Evolutionary conservation across 306 rosid species (phyloP).

Genomic region (Sophora flavescens): DNA sequence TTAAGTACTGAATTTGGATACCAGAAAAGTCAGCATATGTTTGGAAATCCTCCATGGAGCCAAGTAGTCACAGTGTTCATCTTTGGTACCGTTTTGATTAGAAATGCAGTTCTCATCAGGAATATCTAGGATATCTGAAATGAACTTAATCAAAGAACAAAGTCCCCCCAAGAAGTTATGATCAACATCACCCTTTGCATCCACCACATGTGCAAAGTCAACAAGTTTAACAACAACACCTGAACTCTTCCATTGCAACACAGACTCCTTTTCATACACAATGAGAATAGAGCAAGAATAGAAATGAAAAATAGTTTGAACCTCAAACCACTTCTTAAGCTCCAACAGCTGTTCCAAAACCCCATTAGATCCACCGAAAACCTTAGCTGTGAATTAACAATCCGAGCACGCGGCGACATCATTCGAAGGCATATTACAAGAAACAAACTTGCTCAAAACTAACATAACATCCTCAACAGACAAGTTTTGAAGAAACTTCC

Average conservation of each 20-base stretch:
- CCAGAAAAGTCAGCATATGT: neutral
- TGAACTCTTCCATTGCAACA: slow-evolving; percentile 43
- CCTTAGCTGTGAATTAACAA: slow-evolving; percentile 53
- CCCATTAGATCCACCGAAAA: slow-evolving; percentile 63
- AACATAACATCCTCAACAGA: slow-evolving; percentile 45
- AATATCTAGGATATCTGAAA: slow-evolving; percentile 55
- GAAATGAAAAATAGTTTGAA: slow-evolving; percentile 77
- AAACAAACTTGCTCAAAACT: slow-evolving; percentile 68
- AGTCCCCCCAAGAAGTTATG: slow-evolving; percentile 97
- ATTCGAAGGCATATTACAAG: slow-evolving; percentile 53
- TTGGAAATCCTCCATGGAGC: neutral
- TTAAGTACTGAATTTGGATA: neutral
- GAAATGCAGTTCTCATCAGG: slow-evolving; percentile 11
- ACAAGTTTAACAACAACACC: slow-evolving; percentile 65
- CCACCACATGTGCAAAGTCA: slow-evolving; percentile 82
- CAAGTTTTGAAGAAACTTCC: slow-evolving; percentile 41
- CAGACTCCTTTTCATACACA: slow-evolving; percentile 62
- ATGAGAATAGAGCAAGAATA: slow-evolving; percentile 73
- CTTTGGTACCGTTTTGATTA: neutral
- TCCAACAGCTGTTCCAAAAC: slow-evolving; percentile 65
- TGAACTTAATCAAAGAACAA: slow-evolving; percentile 79
- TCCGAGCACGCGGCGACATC: slow-evolving; percentile 49
- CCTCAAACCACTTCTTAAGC: slow-evolving; percentile 89
- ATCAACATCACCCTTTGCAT: slow-evolving; percentile 74
- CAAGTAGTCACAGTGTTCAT: slow-evolving; percentile 1